A percentile compares a stretch with the other conserved stretches of the same genome.
Conservation (phyloP, 805 yeast species). For the Metschnikowia lachancei region DNA sequence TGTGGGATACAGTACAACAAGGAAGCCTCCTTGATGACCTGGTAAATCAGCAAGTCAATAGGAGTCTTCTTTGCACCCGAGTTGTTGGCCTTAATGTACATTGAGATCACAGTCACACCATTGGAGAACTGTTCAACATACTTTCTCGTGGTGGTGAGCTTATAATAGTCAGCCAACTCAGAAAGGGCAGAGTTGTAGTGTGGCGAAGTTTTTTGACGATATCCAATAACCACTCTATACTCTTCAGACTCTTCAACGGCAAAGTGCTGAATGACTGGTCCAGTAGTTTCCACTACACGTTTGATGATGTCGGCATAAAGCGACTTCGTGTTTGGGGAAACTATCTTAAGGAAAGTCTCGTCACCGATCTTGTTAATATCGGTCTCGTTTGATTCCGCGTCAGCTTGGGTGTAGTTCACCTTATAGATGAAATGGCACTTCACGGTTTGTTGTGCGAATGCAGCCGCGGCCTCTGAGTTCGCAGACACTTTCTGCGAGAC, state of each 20-base stretch:
- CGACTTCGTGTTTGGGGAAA: slow-evolving; percentile 74
- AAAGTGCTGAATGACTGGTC: slow-evolving; percentile 89
- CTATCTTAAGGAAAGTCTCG: slow-evolving; percentile 69
- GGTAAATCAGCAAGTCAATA: slow-evolving; percentile 76
- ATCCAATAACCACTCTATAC: slow-evolving; percentile 85
- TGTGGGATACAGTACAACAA: slow-evolving; percentile 87
- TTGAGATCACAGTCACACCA: slow-evolving; percentile 81
- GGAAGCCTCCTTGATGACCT: slow-evolving; percentile 91
- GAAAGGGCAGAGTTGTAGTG: slow-evolving; percentile 84
- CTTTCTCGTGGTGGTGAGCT: slow-evolving; percentile 78
- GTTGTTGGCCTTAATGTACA: slow-evolving; percentile 58
- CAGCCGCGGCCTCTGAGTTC: slow-evolving; percentile 14
- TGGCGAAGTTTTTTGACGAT: slow-evolving; percentile 77
- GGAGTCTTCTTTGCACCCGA: slow-evolving; percentile 37
- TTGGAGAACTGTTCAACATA: slow-evolving; percentile 93
- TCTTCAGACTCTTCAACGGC: slow-evolving; percentile 79
- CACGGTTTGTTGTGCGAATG: slow-evolving; percentile 47
- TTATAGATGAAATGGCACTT: slow-evolving; percentile 82
- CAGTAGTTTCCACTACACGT: slow-evolving; percentile 70
- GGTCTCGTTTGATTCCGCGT: slow-evolving; percentile 35
- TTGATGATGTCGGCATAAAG: slow-evolving; percentile 71
- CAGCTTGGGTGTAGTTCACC: slow-evolving; percentile 38
- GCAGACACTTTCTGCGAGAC: slow-evolving; percentile 31
- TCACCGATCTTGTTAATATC: slow-evolving; percentile 74
- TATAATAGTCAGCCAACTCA: slow-evolving; percentile 84